phyloP scores from a whole-genome alignment of 2,329 filamentous ascomycete species.

The Xylaria hypoxylon region DNA sequence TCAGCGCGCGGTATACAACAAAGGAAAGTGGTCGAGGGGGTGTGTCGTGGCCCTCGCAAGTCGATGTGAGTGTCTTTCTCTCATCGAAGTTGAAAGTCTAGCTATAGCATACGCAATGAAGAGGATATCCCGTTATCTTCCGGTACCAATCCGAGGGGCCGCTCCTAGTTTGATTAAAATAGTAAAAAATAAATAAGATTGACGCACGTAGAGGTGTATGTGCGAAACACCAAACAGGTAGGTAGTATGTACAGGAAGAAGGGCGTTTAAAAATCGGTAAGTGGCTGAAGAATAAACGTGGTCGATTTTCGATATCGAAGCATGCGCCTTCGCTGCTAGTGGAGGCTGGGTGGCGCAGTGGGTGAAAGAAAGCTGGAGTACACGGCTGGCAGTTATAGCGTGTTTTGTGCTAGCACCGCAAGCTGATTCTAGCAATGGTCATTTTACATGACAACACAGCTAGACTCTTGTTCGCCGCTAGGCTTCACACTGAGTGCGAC shows the following conservation, averaged over 20 bases:
- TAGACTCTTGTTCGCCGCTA: conserved; percentile 68
- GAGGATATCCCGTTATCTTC: conserved; percentile 21
- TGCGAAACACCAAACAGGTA: conserved; percentile 30
- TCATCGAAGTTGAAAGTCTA: conserved; percentile 31
- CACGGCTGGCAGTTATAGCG: conserved; percentile 6
- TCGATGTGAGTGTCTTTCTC: conserved; percentile 14
- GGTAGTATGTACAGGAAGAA: conserved; percentile 40
- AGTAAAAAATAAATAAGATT: conserved; percentile 26
- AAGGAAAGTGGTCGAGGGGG: conserved; percentile 26
- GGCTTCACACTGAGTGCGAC: conserved; percentile 84
- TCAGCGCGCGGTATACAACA: conserved; percentile 30
- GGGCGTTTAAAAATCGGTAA: conserved; percentile 18
- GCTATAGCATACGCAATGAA: conserved; percentile 29
- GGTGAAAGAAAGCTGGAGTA: conserved; percentile 3
- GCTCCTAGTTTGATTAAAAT: conserved; percentile 23
- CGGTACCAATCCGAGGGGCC: conserved; percentile 26
- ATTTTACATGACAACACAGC: conserved; percentile 70
- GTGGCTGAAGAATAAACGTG: conserved; percentile 9
- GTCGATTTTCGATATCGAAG: conserved; percentile 13
- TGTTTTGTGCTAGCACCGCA: not conserved
- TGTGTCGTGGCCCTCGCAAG: conserved; percentile 10
- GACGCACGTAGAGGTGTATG: conserved; percentile 25
- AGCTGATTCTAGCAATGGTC: not conserved
- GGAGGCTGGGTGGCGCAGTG: not conserved
- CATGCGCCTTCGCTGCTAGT: not conserved